A percentile compares a stretch with the other conserved stretches of the same genome.
These are phyloP conservation scores for Giardia duodenalis DNA, from an alignment of 208 protist genomes.

Conservation along the genomic window DNA sequence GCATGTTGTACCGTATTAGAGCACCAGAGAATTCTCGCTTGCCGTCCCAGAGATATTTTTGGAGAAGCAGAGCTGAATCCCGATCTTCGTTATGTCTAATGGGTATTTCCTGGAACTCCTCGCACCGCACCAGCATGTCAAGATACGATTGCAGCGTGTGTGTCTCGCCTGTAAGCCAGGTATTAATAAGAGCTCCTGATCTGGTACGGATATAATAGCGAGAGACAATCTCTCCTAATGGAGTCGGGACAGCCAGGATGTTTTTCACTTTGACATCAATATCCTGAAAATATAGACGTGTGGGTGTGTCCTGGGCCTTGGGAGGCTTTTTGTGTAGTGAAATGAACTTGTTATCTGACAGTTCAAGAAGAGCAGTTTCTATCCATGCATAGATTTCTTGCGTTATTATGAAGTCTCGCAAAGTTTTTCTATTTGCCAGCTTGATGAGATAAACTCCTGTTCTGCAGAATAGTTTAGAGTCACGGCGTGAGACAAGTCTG, in stretches of 20 bases:
- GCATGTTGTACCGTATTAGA: neutral
- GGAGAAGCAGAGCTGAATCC: neutral
- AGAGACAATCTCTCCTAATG: neutral
- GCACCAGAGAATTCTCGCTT: neutral
- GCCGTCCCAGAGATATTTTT: neutral
- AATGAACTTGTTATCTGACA: neutral
- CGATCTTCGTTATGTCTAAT: neutral
- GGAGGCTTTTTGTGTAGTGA: neutral
- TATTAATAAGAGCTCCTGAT: neutral
- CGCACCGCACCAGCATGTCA: neutral
- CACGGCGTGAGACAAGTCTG: neutral
- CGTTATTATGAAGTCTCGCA: neutral
- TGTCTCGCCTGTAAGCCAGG: neutral
- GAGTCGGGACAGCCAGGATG: neutral
- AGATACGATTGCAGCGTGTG: neutral
- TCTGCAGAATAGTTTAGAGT: neutral
- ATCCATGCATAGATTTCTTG: neutral
- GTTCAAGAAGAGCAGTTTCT: neutral
- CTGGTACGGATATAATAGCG: neutral
- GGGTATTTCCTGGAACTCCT: neutral
- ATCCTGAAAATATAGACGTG: neutral
- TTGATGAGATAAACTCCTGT: neutral
- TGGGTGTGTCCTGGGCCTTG: too few species aligned
- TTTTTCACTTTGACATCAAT: neutral
- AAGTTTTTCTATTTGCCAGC: neutral